phyloP scores from a whole-genome alignment of 371 early-diverging fungal species.

The Mucor indicus region DNA sequence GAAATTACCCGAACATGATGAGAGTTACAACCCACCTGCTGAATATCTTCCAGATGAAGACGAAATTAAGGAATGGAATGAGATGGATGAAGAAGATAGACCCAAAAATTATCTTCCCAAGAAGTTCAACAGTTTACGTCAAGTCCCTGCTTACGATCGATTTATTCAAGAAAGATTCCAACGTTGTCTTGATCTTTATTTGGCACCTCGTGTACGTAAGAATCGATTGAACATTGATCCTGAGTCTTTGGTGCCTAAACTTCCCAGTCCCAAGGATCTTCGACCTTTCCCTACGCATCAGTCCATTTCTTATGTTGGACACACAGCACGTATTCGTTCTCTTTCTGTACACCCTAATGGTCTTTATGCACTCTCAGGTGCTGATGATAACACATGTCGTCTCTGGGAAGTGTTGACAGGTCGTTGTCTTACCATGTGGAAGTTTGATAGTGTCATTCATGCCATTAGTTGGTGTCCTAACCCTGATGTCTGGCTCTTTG shows the following conservation, averaged over 20 bases:
- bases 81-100: constrained; percentile 76
- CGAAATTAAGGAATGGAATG: constrained; percentile 78
- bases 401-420: constrained; percentile 93
- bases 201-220: constrained; percentile 90
- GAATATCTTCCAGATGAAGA: constrained; percentile 88
- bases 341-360: constrained; percentile 91
- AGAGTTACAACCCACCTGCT: constrained; percentile 97
- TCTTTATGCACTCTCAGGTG: constrained; percentile 83
- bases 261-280: constrained; percentile 95
- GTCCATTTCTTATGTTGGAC: constrained; percentile 79
- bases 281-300: constrained; percentile 90
- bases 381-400: constrained; percentile 85
- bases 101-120: constrained; percentile 82
- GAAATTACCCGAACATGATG: constrained; percentile 85
- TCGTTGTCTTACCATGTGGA: constrained; percentile 77
- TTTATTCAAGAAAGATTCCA: constrained; percentile 94
- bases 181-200: constrained; percentile 93
- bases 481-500: constrained; percentile 71
- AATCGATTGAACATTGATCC: constrained; percentile 89
- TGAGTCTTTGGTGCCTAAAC: constrained; percentile 89
- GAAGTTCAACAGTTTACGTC: constrained; percentile 76
- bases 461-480: constrained; percentile 91
- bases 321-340: constrained; percentile 75
- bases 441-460: constrained; percentile 65
- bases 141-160: constrained; percentile 83